These are phyloP conservation scores for Excoecaria agallocha DNA, from an alignment of 345 rosid species.

Conservation along the genomic window DNA sequence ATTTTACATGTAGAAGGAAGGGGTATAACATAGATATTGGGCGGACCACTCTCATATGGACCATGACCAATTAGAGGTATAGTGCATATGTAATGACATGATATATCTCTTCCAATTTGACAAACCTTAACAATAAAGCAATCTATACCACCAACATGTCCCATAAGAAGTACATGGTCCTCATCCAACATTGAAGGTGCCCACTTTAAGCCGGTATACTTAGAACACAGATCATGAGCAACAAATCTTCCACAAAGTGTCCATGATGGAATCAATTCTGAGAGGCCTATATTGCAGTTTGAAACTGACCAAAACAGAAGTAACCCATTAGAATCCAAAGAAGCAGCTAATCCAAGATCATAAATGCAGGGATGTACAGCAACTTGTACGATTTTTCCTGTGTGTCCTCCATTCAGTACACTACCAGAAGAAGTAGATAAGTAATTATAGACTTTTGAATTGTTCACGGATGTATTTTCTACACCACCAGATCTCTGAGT, in stretches of 20 bases:
- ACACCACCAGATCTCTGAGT: conserved; percentile 28
- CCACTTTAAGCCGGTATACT: conserved; percentile 79
- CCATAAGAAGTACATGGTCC: conserved; percentile 61
- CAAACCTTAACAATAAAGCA: conserved; percentile 62
- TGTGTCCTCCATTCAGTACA: conserved; percentile 52
- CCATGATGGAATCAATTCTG: conserved; percentile 56
- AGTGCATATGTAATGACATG: conserved; percentile 58
- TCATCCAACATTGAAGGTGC: conserved; percentile 58
- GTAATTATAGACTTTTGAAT: conserved; percentile 27
- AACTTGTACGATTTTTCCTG: conserved; percentile 63
- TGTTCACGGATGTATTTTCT: conserved; percentile 38
- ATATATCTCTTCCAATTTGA: conserved; percentile 33
- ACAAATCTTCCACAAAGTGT: conserved; percentile 53
- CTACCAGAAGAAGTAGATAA: conserved; percentile 35
- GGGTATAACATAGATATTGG: conserved; percentile 54
- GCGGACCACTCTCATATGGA: conserved; percentile 54
- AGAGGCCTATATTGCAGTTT: conserved; percentile 39
- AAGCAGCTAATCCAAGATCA: conserved; percentile 56
- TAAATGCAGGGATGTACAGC: conserved; percentile 53
- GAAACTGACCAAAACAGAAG: conserved; percentile 67
- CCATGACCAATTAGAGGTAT: conserved; percentile 51
- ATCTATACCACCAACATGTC: conserved; percentile 75
- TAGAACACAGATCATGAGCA: conserved; percentile 35
- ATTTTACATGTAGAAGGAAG: conserved; percentile 49
- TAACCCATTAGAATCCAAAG: conserved; percentile 75